Conservation (phyloP, 2,329 filamentous ascomycete genomes). For the Colletotrichum incanum region DNA sequence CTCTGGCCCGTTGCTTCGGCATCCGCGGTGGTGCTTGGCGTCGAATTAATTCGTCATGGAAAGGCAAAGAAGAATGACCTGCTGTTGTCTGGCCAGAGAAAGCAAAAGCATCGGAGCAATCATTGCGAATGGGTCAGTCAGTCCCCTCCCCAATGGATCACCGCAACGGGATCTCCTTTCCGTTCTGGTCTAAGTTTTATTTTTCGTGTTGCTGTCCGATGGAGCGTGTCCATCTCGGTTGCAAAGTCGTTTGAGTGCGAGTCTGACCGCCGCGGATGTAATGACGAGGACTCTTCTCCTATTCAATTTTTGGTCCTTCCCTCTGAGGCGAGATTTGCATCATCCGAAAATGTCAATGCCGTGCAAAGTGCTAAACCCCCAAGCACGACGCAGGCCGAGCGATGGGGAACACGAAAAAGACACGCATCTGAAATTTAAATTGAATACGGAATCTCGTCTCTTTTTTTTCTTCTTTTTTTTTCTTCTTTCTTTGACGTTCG, state of each 20-base stretch:
- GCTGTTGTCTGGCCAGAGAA: conserved; percentile 5
- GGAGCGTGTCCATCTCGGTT: background rate
- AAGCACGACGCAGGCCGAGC: background rate
- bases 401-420: conserved; percentile 1
- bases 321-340: conserved; percentile 18
- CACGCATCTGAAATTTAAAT: background rate
- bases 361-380: background rate
- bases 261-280: background rate
- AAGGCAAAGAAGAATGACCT: background rate
- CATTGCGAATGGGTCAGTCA: background rate
- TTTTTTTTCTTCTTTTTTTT: too few relatives aligned
- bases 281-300: background rate
- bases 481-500: conserved; percentile 16
- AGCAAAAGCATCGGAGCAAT: background rate
- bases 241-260: background rate
- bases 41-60: background rate
- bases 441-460: background rate
- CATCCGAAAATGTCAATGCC: conserved; percentile 2
- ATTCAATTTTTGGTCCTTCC: background rate
- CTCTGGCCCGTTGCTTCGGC: background rate
- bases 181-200: background rate
- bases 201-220: background rate
- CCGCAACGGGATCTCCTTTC: background rate
- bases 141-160: background rate
- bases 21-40: background rate